Evolutionary conservation across 805 yeast genomes (phyloP), one percentile per base, ranked within the genome.

Genomic region (Suhomyces xylopsoci): DNA sequence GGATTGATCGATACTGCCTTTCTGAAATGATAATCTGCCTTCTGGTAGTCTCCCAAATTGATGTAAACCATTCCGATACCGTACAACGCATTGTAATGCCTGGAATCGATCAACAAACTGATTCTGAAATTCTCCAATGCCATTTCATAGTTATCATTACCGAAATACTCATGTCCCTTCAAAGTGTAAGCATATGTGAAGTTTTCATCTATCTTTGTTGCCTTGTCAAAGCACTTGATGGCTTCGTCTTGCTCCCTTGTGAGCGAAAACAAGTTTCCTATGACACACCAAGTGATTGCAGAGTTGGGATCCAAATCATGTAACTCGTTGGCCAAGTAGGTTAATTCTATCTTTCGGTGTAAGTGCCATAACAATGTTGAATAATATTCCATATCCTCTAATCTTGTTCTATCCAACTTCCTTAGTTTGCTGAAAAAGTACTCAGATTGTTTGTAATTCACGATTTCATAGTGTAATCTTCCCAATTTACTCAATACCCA

Each of bases 51-150:
- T 5, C 97, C 98, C 49, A 91, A 71, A 62, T 90, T 89, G 66
- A 90, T 80, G 66, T 85, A 87, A 26, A 91, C 96, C 93, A 91
- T 90, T 7, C 98, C 99, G 52, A 94, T 81, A 25, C 99, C 99
- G 63, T 94, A 94, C 62, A 92, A 83, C 0, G 98, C 97, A 68
- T 93, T 94, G 69, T 92, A 94, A 65, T 90, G 97, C 52, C 91
- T 77, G 46, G 85, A 79, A 62, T 93, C 96, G 42, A 85, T 78
- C 22, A 86, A 73, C 45, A 94, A 76, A 3, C 97, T 96, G 56
- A 78, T 76, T 36, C 97, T 71, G 77, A 91, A 94, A 55, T 90
- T 83, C 52, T 87, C 89, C 55, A 88, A 79, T 0, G 99, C 97
- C 64, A 84, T 81, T 64, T 91, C 97, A 70, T 87, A 89, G 36